Evolutionary conservation across 306 rosid species (phyloP).

Genomic region (Argentina anserina): DNA sequence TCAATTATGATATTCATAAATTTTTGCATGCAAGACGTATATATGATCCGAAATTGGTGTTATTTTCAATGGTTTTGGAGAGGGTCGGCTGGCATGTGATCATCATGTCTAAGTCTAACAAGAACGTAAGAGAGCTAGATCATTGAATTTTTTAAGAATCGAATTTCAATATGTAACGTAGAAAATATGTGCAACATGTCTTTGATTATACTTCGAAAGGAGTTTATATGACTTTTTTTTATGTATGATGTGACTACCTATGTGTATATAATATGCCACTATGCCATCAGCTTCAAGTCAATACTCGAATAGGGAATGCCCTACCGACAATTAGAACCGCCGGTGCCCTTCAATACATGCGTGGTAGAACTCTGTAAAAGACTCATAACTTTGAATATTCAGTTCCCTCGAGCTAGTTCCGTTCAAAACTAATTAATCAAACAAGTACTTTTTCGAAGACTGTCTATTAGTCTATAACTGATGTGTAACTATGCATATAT

Average conservation of each 20-base stretch:
- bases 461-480: no score
- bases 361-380: no score
- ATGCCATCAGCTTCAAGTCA: neutral
- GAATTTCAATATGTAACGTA: neutral
- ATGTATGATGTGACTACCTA: no score
- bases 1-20: neutral
- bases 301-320: conserved; percentile 4
- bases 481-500: no score
- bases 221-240: no score
- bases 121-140: no score
- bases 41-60: neutral
- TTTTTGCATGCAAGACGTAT: conserved; percentile 9
- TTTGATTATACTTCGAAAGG: neutral
- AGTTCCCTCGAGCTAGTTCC: no score
- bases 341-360: neutral
- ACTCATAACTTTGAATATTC: no score
- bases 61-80: neutral
- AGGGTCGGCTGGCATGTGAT: conserved; percentile 6
- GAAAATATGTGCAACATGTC: neutral
- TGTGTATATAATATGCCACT: neutral
- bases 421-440: no score
- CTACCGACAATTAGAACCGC: neutral
- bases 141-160: neutral
- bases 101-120: conserved; percentile 9
- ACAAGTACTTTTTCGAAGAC: no score